Evolutionary conservation across 1,139 yeast species (phyloP), one percentile per base, ranked within the genome.

Genomic region (Scheffersomyces segobiensis): DNA sequence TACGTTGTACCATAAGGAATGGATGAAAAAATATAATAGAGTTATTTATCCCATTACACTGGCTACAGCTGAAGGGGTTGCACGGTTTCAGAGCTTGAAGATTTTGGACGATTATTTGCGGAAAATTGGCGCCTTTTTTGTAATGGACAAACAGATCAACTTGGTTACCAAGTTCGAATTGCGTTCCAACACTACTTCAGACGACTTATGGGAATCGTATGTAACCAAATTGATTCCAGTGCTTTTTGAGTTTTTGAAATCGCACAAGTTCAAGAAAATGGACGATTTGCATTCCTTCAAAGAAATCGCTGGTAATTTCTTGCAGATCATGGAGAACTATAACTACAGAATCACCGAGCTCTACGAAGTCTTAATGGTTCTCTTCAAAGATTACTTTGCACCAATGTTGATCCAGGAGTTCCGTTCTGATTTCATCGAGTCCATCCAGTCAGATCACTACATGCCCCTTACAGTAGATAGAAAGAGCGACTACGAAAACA

Each of bases 381-480:
- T 89, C 7, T 87, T 92, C 67, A 80, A 83, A 57, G 80, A 79
- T 59, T 83, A 85, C 62, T 89, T 84, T 67, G 87, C 91, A 12
- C 82, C 82, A 4, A 76, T 83, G 42, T 74, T 87, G 49, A 82
- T 86, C 20, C 77, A 77, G 60, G 82, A 83, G 22, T 93, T 93
- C 72, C 80, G 85, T 51, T 72, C 72, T 32, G 88, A 87, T 56
- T 93, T 92, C 71, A 74, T 80, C 52, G 81, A 81, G 18, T 78
- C 88, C 8, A 84, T 93, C 52, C 85, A 86, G 62, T 88, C 89
- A 24, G 98, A 93, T 70, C 96, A 91, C 67, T 91, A 92, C 66
- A 91, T 91, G 91, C 97, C 98, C 10, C 82, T 93, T 76, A 83
- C 84, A 0, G 87, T 93, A 46, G 83, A 86, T 60, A 86, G 86